Evolutionary conservation across 78 protist species (phyloP).

Genomic region (Emiliania huxleyi): DNA sequence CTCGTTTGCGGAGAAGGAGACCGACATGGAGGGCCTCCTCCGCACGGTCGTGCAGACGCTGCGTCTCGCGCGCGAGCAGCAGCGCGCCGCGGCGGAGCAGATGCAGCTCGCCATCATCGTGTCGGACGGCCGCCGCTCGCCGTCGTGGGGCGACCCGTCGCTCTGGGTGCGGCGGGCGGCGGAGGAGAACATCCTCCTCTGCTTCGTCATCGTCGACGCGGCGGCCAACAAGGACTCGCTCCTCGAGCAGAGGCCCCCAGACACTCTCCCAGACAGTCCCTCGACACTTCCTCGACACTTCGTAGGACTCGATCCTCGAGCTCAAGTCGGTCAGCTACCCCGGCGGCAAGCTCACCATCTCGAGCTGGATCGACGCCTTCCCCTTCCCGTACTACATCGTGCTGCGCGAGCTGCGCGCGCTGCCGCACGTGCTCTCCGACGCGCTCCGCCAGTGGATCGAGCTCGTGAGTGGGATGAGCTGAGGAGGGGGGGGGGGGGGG

Average conservation of each 20-base stretch:
- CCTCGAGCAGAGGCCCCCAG: slow-evolving; percentile 38
- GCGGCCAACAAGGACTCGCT: slow-evolving; percentile 39
- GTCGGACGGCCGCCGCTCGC: slow-evolving; percentile 81
- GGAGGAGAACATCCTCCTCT: slow-evolving; percentile 58
- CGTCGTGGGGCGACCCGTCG: slow-evolving; percentile 57
- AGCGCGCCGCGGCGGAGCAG: neutral
- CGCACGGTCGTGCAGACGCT: neutral
- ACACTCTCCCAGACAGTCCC: too few species aligned
- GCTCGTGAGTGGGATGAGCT: too few species aligned
- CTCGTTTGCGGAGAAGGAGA: slow-evolving; percentile 56
- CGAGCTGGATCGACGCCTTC: slow-evolving; percentile 72
- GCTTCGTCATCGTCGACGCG: slow-evolving; percentile 77
- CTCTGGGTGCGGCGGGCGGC: slow-evolving; percentile 54
- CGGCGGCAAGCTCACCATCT: slow-evolving; percentile 53
- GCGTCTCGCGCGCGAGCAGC: neutral
- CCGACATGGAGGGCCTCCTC: slow-evolving; percentile 49
- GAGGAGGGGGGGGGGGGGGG: too few species aligned
- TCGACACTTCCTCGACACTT: too few species aligned
- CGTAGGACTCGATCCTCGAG: slow-evolving; percentile 58
- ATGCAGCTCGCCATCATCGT: slow-evolving; percentile 79
- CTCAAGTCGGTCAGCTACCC: slow-evolving; percentile 43
- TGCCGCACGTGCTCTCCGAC: slow-evolving; percentile 89
- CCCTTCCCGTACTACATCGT: slow-evolving; percentile 94
- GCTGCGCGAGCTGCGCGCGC: slow-evolving; percentile 76
- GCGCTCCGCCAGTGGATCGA: slow-evolving; percentile 97